Base-by-base conservation (phyloP, 495 filamentous ascomycete species). In the Aspergillus olivimuriae region DNA sequence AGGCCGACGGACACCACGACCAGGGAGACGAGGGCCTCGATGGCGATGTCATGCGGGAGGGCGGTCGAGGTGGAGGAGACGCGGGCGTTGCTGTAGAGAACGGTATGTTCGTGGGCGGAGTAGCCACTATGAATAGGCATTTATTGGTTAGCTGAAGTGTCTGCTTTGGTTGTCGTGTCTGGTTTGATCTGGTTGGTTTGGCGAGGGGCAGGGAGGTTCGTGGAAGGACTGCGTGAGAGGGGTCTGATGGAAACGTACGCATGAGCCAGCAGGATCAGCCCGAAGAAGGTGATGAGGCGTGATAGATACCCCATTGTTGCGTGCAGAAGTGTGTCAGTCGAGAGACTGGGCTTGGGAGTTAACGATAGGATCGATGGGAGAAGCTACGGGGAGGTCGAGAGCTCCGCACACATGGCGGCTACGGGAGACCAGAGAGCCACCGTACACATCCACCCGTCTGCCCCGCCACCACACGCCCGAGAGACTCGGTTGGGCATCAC, bases 91-190 rank as follows among this genome's bases (percentile, higher is more conserved):
- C 81, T 77, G 54, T 77, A 77, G 39, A 89, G 74, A 11, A 81
- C 71, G 31, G 85, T 82, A 61, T 90, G 83, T 64, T 94, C 87
- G 51, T 89, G 82, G 31, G 87, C 86, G 40, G 87, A 94, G 65
- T 90, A 94, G 60, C 83, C 87, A 38, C 87, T 91, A 46, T 20
- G 46, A 22, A 5, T 37, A 15, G 19, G 10, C 8, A 15, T 3
- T 4, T 5, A 12, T 22, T 44, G 17, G 38, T 48, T 24, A 49
- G 38, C 35, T 38, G 19, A 14, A 21, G 10, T 31, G 26, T 26
- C 3, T 24, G 22, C 8, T 16, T 23, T n/a, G 23, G 18, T 31
- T 34, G 19, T 26, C 14, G 17, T n/a, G 16, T 17, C 14, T 12
- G 23, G 9, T 5, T n/a, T 17, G 15, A 18, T 1, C 37, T 21